These are phyloP conservation scores for Populus nigra DNA, from an alignment of 345 rosid species.

Conservation along the genomic window DNA sequence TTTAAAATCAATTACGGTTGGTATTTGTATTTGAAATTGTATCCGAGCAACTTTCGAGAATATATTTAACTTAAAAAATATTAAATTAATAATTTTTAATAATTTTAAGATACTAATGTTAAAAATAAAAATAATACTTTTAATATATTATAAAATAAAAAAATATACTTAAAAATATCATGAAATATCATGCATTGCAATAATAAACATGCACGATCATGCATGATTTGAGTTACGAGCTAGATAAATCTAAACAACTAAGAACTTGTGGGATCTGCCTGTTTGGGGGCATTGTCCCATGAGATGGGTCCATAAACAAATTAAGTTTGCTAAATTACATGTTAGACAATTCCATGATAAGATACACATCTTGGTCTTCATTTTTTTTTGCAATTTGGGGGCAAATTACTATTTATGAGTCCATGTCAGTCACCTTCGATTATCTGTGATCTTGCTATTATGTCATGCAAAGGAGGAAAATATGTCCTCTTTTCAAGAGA, in stretches of 20 bases:
- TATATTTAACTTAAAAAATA: too few relatives aligned
- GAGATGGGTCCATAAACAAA: background rate
- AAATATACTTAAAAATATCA: too few relatives aligned
- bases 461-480: background rate
- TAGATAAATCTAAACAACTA: background rate
- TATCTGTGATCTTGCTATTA: background rate
- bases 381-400: background rate
- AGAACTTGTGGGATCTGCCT: background rate
- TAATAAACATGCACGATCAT: too few relatives aligned
- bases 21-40: too few relatives aligned
- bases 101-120: too few relatives aligned
- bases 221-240: too few relatives aligned
- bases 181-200: too few relatives aligned
- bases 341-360: constrained; percentile 14
- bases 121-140: too few relatives aligned
- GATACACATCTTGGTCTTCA: constrained; percentile 1
- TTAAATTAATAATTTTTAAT: too few relatives aligned
- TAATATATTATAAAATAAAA: too few relatives aligned
- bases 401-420: constrained; percentile 22
- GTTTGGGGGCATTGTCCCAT: background rate
- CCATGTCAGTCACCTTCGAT: constrained; percentile 16
- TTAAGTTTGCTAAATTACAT: constrained; percentile 8
- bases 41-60: too few relatives aligned
- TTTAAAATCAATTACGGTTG: background rate
- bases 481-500: background rate